phyloP scores from a whole-genome alignment of 805 yeast genomes.

The Jamesozyma lodderae region DNA sequence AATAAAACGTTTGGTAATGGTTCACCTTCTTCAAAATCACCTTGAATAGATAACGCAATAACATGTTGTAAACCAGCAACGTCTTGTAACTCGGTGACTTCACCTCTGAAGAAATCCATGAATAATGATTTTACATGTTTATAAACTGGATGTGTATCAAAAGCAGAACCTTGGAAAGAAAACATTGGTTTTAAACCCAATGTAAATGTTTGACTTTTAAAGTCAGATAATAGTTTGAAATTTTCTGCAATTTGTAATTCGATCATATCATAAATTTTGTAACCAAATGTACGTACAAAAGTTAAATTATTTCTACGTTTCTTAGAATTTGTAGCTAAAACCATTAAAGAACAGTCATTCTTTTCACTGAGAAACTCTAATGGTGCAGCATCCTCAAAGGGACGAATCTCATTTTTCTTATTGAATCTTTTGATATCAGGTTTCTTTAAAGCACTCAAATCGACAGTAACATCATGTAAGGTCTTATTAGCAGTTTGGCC shows the following conservation, averaged over 20 bases:
- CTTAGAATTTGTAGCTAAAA: constrained; percentile 70
- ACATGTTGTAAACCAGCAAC: constrained; percentile 92
- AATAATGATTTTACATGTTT: constrained; percentile 81
- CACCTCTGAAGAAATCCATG: constrained; percentile 84
- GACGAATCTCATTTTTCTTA: constrained; percentile 81
- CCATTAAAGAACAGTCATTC: constrained; percentile 81
- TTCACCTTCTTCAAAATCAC: constrained; percentile 60
- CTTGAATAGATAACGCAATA: constrained; percentile 69
- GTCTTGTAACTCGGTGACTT: constrained; percentile 71
- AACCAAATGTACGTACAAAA: constrained; percentile 82
- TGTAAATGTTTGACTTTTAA: constrained; percentile 69
- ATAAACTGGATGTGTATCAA: constrained; percentile 81
- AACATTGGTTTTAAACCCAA: constrained; percentile 93
- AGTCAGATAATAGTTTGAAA: constrained; percentile 67
- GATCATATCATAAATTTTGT: constrained; percentile 86
- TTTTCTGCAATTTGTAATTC: constrained; percentile 69
- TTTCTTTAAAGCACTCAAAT: constrained; percentile 80
- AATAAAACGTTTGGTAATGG: constrained; percentile 74
- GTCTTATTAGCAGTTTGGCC: constrained; percentile 74
- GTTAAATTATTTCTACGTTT: constrained; percentile 89
- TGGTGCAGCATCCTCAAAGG: constrained; percentile 81
- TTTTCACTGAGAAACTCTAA: constrained; percentile 91
- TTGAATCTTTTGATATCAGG: constrained; percentile 82
- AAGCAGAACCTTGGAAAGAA: constrained; percentile 83
- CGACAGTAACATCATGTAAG: constrained; percentile 82